Conservation (phyloP, 2,329 filamentous ascomycete genomes). For the Sclerotinia borealis region DNA sequence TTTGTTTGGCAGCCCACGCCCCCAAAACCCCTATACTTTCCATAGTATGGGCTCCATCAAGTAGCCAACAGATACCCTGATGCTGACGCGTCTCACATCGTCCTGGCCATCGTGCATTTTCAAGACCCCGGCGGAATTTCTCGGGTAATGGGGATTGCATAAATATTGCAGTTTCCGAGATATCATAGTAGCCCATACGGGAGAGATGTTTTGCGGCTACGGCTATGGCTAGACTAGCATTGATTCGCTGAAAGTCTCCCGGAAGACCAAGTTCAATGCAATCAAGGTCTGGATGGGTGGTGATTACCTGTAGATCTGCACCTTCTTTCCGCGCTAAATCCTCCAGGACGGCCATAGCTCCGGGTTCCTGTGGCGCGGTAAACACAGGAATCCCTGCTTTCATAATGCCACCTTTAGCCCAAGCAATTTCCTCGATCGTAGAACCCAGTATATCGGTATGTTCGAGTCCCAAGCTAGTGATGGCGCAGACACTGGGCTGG, state of each 20-base stretch:
- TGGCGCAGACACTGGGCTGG: background rate
- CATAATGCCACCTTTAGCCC: conserved; percentile 87
- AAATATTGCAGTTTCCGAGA: background rate
- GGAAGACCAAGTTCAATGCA: background rate
- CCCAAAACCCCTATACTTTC: background rate
- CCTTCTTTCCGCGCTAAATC: background rate
- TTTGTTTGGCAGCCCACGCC: background rate
- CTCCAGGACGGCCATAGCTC: background rate
- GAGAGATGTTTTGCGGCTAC: background rate
- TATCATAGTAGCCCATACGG: background rate
- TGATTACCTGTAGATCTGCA: background rate
- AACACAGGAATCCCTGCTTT: conserved; percentile 58
- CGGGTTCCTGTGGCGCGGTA: background rate
- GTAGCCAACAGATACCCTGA: background rate
- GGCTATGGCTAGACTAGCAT: background rate
- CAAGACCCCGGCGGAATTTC: background rate
- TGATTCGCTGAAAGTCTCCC: background rate
- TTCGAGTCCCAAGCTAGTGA: conserved; percentile 62
- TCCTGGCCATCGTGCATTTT: background rate
- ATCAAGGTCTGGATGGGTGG: background rate
- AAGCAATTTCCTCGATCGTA: conserved; percentile 75
- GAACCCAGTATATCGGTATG: conserved; percentile 73
- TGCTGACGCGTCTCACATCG: background rate
- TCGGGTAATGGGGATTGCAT: background rate
- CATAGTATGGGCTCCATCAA: background rate